Base-by-base conservation (phyloP, 140 eudicot species). In the Eryngium alpinum region DNA sequence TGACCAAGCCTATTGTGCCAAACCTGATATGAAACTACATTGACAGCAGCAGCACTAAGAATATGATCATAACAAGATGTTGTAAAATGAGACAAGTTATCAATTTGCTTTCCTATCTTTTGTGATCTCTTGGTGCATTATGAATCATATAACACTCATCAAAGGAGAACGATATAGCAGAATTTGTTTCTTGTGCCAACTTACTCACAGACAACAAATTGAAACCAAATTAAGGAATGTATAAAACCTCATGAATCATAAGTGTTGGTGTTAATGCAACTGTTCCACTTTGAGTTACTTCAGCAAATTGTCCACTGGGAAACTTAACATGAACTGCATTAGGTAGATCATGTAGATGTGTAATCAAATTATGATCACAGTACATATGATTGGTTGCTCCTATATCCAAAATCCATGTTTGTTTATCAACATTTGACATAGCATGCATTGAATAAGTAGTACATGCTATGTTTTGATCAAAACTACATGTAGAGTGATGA, bases 1-100 rank as follows among this genome's bases (percentile, higher is more conserved):
- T 60, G 67, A 22, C 67, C 67, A 4, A 60, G n/a, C n/a, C 67
- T 60, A 18, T 17, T 9, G 10, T 60, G 12, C 67, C 67, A 60
- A 60, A 60, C 6, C 19, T 0, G 4, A 0, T 0, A 3, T 18
- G 27, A 4, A 60, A 5, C 0, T 0, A 19, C 4, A n/a, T n/a
- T n/a, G n/a, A n/a, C n/a, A n/a, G n/a, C n/a, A n/a, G n/a, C n/a
- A n/a, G n/a, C n/a, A n/a, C n/a, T n/a, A n/a, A n/a, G n/a, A n/a
- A n/a, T n/a, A n/a, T n/a, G n/a, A n/a, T n/a, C n/a, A n/a, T n/a
- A n/a, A n/a, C n/a, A n/a, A n/a, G n/a, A n/a, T n/a, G n/a, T n/a
- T n/a, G n/a, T n/a, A n/a, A n/a, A n/a, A n/a, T n/a, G n/a, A n/a
- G n/a, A n/a, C n/a, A n/a, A n/a, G n/a, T n/a, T n/a, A n/a, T n/a